phyloP scores from a whole-genome alignment of 2,329 filamentous ascomycete genomes.

The Tolypocladium ophioglossoides region DNA sequence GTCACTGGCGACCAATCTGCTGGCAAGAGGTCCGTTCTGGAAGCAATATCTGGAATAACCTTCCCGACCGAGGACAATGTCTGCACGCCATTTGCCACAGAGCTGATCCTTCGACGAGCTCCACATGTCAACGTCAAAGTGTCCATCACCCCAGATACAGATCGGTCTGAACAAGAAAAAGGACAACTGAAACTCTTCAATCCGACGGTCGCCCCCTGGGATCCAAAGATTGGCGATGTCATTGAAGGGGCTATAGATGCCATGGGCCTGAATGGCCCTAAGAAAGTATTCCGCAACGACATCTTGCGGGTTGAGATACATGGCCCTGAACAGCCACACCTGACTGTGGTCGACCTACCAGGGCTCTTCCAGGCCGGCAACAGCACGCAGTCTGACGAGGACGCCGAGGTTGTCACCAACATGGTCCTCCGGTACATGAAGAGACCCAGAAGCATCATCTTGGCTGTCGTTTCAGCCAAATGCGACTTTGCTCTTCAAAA shows the following conservation, averaged over 20 bases:
- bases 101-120: constrained; percentile 44
- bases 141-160: constrained; percentile 17
- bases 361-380: constrained; percentile 41
- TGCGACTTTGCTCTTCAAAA: constrained; percentile 47
- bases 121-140: constrained; percentile 21
- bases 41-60: constrained; percentile 50
- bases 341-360: constrained; percentile 50
- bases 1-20: constrained; percentile 52
- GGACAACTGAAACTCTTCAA: constrained; percentile 15
- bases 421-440: constrained; percentile 46
- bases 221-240: constrained; percentile 17
- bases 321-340: constrained; percentile 35
- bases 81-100: constrained; percentile 53
- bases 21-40: constrained; percentile 55
- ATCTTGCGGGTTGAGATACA: constrained; percentile 36
- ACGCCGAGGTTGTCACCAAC: constrained; percentile 31
- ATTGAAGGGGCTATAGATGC: constrained; percentile 27
- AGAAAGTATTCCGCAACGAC: constrained; percentile 32
- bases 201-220: constrained; percentile 6
- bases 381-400: constrained; percentile 31
- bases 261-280: constrained; percentile 36
- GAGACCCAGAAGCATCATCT: constrained; percentile 44
- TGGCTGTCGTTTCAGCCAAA: constrained; percentile 46
- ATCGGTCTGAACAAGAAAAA: constrained; percentile 14
- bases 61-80: constrained; percentile 49